Conservation (phyloP, 805 yeast genomes). For the Candida qinlingensis region DNA sequence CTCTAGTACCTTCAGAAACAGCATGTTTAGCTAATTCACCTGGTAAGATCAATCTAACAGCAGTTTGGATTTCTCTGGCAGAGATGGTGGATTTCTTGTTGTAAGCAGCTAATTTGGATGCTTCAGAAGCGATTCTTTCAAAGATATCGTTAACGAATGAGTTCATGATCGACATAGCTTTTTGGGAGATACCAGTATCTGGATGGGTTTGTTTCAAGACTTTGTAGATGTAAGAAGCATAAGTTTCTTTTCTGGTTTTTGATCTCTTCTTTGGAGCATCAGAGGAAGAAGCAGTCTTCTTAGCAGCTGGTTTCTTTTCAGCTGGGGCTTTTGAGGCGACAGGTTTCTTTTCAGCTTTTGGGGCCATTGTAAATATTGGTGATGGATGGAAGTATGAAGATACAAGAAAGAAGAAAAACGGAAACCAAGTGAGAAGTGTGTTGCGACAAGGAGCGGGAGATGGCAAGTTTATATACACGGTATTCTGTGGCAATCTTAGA, state of each 20-base stretch:
- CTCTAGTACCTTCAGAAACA: conserved; percentile 97
- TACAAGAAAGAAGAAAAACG: background rate
- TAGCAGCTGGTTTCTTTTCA: conserved; percentile 89
- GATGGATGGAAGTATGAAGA: conserved; percentile 4
- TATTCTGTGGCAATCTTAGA: background rate
- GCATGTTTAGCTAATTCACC: conserved; percentile 99
- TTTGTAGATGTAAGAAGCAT: conserved; percentile 96
- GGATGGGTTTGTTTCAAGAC: conserved; percentile 98
- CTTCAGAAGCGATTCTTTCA: conserved; percentile 97
- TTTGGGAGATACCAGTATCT: conserved; percentile 98
- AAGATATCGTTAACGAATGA: conserved; percentile 96
- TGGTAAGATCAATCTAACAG: conserved; percentile 95
- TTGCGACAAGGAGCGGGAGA: conserved; percentile 5
- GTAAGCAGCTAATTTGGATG: conserved; percentile 97
- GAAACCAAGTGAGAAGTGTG: too few species aligned
- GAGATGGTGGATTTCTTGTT: conserved; percentile 97
- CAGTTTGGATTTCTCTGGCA: conserved; percentile 98
- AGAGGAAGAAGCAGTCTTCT: conserved; percentile 79
- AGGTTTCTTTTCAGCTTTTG: conserved; percentile 54
- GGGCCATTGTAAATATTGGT: conserved; percentile 41
- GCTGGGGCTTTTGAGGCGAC: conserved; percentile 98
- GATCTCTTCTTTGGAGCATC: conserved; percentile 85
- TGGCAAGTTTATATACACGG: conserved; percentile 11
- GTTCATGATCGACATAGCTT: conserved; percentile 98
- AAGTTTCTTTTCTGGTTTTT: conserved; percentile 96